Conservation (phyloP, 305 asterid genomes). For the Rubia balearica region DNA sequence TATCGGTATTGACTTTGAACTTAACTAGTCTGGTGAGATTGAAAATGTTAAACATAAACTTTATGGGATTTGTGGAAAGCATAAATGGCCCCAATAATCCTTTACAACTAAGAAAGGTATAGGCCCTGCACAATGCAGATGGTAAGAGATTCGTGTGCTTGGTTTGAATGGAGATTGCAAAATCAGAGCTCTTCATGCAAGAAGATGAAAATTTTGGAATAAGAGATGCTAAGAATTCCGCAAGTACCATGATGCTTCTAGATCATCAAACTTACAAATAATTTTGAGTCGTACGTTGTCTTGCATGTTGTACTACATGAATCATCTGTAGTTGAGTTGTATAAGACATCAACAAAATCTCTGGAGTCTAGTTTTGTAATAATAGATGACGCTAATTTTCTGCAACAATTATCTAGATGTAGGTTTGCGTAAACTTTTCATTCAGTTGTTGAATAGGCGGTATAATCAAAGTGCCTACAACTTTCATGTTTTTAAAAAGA, state of each 20-base stretch:
- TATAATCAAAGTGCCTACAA: too few species aligned
- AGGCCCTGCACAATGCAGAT: conserved; percentile 21
- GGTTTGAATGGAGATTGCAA: conserved; percentile 19
- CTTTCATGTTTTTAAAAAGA: too few species aligned
- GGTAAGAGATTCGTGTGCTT: conserved; percentile 24
- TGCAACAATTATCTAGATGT: too few species aligned
- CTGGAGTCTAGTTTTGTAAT: too few species aligned
- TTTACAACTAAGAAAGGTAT: conserved; percentile 24
- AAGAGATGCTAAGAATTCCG: conserved; percentile 71
- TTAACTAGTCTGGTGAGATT: conserved; percentile 35
- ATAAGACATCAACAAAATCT: too few species aligned
- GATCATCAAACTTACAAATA: conserved; percentile 16
- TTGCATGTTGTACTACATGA: too few species aligned
- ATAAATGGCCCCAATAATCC: conserved; percentile 58
- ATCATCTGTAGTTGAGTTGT: too few species aligned
- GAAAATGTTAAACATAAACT: conserved; percentile 65
- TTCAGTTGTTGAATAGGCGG: too few species aligned
- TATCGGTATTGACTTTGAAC: background rate
- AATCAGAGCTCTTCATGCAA: background rate
- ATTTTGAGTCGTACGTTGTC: background rate
- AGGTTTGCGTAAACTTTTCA: too few species aligned
- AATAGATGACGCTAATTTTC: too few species aligned
- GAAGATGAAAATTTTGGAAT: conserved; percentile 50
- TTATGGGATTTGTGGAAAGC: conserved; percentile 55
- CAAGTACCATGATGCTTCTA: conserved; percentile 56